Conservation (phyloP, 441 rosid genomes). For the Flueggea neowawraea region DNA sequence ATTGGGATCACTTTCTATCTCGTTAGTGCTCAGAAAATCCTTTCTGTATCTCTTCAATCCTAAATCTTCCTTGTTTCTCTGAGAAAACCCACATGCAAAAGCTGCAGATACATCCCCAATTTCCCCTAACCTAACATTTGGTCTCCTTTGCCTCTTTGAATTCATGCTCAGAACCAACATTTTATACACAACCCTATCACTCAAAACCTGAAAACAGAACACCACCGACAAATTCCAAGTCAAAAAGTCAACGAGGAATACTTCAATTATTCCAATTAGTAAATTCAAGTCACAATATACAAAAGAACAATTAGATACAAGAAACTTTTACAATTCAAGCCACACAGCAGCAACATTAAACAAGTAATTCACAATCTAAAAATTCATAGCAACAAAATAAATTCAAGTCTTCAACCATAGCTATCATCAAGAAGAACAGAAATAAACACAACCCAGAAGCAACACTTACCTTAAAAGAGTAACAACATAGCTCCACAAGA, state of each 20-base stretch:
- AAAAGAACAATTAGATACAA: too few species aligned
- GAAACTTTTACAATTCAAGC: too few species aligned
- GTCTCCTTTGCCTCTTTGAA: constrained; percentile 51
- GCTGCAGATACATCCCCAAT: constrained; percentile 59
- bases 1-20: constrained; percentile 6
- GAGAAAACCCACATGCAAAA: constrained; percentile 46
- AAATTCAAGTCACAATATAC: too few species aligned
- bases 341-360: too few species aligned
- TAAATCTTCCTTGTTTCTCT: constrained; percentile 15
- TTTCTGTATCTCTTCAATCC: constrained; percentile 28
- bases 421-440: too few species aligned
- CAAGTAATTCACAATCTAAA: too few species aligned
- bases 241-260: neutral
- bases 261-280: too few species aligned
- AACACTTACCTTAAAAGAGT: too few species aligned
- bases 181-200: constrained; percentile 12
- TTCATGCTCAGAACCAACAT: constrained; percentile 49
- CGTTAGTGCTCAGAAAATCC: constrained; percentile 17
- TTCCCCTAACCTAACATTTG: constrained; percentile 59
- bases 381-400: too few species aligned
- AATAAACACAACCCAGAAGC: too few species aligned
- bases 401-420: too few species aligned
- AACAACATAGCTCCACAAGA: too few species aligned
- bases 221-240: constrained; percentile 16
- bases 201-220: constrained; percentile 20